Percentiles rank a stretch among this genome's conserved stretches.
These are phyloP conservation scores for Cicer yamashitae DNA, from an alignment of 306 rosid genomes.

Conservation along the genomic window DNA sequence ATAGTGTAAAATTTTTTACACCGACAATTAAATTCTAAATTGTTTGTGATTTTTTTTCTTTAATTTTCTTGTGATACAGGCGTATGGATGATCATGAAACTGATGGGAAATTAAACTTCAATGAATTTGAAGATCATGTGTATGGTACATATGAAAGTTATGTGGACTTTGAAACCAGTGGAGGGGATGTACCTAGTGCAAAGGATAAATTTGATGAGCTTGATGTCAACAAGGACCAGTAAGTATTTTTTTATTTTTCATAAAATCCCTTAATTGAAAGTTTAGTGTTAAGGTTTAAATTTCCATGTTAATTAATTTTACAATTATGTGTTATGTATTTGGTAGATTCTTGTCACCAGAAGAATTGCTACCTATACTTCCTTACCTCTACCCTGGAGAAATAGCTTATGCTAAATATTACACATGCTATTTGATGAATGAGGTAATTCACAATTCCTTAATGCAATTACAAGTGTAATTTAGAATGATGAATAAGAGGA, in stretches of 20 bases:
- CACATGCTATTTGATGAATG: constrained; percentile 59
- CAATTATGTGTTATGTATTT: not conserved
- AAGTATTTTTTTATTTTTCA: constrained; percentile 32
- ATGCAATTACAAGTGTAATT: not conserved
- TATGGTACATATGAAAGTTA: constrained; percentile 60
- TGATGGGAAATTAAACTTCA: constrained; percentile 65
- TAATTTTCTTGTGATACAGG: constrained; percentile 49
- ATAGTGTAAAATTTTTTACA: too few relatives aligned
- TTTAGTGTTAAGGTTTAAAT: not conserved
- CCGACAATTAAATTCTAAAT: too few relatives aligned
- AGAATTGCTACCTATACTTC: constrained; percentile 66
- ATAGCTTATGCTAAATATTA: constrained; percentile 65
- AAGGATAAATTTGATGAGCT: constrained; percentile 63
- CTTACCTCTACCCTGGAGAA: constrained; percentile 78
- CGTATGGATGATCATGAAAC: constrained; percentile 55
- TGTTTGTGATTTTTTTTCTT: not conserved
- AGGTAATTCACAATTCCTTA: constrained; percentile 50
- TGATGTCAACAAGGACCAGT: constrained; percentile 72
- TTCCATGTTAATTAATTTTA: constrained; percentile 11
- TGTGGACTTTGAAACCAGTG: constrained; percentile 55
- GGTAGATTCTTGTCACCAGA: constrained; percentile 63
- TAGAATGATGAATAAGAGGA: not conserved
- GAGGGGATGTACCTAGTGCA: constrained; percentile 45
- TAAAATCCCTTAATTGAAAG: not conserved
- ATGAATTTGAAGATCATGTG: constrained; percentile 57